A percentile compares a stretch with the other conserved stretches of the same genome.
Evolutionary conservation across 2,329 filamentous ascomycete genomes (phyloP).

Genomic region (Kalmusia sp.): DNA sequence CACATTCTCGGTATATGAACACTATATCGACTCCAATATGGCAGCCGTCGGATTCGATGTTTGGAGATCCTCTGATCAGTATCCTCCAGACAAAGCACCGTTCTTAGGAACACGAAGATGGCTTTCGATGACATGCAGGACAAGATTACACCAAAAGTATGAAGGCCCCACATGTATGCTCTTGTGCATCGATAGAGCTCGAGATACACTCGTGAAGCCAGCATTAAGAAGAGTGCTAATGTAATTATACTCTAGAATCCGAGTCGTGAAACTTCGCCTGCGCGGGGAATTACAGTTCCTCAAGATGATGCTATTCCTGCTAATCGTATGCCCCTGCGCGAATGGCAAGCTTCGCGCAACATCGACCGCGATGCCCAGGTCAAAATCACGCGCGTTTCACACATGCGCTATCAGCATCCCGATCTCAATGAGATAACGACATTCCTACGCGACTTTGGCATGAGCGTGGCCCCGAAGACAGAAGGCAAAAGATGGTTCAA

Average conservation of each 20-base stretch:
- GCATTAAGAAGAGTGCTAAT: background rate
- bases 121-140: constrained; percentile 40
- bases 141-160: constrained; percentile 40
- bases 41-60: background rate
- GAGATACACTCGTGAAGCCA: background rate
- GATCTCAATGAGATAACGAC: constrained; percentile 57
- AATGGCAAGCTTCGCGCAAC: constrained; percentile 47
- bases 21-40: constrained; percentile 10
- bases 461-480: constrained; percentile 41
- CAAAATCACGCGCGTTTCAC: constrained; percentile 55
- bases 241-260: constrained; percentile 31
- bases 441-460: constrained; percentile 50
- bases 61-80: background rate
- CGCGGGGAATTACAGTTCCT: constrained; percentile 48
- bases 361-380: constrained; percentile 56
- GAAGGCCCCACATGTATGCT: constrained; percentile 24
- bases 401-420: constrained; percentile 63
- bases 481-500: constrained; percentile 61
- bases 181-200: background rate
- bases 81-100: background rate
- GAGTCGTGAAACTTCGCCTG: constrained; percentile 47
- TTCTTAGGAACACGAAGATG: constrained; percentile 25
- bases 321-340: constrained; percentile 41
- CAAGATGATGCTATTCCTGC: constrained; percentile 48
- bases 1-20: constrained; percentile 26